phyloP scores from a whole-genome alignment of 2,329 filamentous ascomycete genomes.

The Colletotrichum sp. region DNA sequence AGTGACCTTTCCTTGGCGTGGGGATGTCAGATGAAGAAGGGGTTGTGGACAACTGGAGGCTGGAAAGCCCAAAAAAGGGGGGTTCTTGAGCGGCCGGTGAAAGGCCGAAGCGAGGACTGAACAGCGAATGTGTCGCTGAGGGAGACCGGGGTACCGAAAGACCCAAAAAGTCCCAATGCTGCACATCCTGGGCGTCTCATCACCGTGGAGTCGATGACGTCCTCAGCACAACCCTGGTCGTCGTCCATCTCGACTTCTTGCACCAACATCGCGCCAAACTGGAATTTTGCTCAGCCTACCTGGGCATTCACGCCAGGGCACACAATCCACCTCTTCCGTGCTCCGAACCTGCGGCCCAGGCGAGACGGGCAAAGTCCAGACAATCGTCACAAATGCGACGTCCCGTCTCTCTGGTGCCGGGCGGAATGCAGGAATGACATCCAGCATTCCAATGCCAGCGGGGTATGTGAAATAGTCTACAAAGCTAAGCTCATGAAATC shows the following conservation, averaged over 20 bases:
- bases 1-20: constrained; percentile 12
- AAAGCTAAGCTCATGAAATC: neutral
- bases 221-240: neutral
- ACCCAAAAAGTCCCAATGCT: neutral
- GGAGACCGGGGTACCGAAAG: neutral
- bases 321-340: neutral
- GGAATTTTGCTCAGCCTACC: neutral
- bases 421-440: neutral
- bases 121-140: neutral
- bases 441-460: neutral
- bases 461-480: neutral
- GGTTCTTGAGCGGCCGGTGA: constrained; percentile 3
- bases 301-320: neutral
- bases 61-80: neutral
- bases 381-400: constrained; percentile 3
- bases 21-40: constrained; percentile 18
- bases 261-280: neutral
- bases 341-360: neutral
- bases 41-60: neutral
- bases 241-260: neutral
- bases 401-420: neutral
- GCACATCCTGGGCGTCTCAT: constrained; percentile 8
- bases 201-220: constrained; percentile 19
- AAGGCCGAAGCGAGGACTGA: constrained; percentile 13
- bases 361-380: neutral